Conservation (phyloP, 176 grass and related monocot genomes). For the Carex littledalei region DNA sequence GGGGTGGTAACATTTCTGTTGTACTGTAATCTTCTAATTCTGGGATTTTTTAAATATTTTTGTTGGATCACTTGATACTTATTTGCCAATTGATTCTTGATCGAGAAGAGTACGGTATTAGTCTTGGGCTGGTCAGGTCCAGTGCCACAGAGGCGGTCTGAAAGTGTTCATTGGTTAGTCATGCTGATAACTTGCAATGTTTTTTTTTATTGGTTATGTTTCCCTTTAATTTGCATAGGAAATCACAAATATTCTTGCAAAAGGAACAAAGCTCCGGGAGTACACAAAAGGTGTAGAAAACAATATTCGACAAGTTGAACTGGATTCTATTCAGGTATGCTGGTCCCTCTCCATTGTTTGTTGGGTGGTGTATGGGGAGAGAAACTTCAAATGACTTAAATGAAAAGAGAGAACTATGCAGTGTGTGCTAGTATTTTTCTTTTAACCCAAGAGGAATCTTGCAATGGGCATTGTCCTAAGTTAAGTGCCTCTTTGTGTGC, state of each 20-base stretch:
- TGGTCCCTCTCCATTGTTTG: constrained; percentile 8
- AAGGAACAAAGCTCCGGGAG: constrained; percentile 84
- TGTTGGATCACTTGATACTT: background rate
- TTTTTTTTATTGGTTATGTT: constrained; percentile 8
- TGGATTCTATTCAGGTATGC: constrained; percentile 89
- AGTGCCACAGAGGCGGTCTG: background rate
- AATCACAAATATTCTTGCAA: constrained; percentile 83
- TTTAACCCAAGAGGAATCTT: background rate
- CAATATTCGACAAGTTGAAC: constrained; percentile 78
- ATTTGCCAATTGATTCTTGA: background rate
- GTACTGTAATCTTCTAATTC: background rate
- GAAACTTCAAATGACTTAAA: background rate
- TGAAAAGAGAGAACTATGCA: background rate
- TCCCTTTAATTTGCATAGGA: constrained; percentile 34
- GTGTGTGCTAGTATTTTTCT: background rate
- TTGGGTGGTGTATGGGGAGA: background rate
- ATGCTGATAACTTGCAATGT: background rate
- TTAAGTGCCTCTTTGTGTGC: constrained; percentile 17
- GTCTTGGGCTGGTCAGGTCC: background rate
- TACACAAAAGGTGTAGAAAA: constrained; percentile 98
- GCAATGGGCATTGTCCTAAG: constrained; percentile 21
- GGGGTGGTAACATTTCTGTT: background rate
- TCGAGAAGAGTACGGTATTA: background rate
- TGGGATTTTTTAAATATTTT: background rate
- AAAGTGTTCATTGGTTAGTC: background rate